Base-by-base conservation (phyloP, 129 eudicot species). In the Tanacetum coccineum region DNA sequence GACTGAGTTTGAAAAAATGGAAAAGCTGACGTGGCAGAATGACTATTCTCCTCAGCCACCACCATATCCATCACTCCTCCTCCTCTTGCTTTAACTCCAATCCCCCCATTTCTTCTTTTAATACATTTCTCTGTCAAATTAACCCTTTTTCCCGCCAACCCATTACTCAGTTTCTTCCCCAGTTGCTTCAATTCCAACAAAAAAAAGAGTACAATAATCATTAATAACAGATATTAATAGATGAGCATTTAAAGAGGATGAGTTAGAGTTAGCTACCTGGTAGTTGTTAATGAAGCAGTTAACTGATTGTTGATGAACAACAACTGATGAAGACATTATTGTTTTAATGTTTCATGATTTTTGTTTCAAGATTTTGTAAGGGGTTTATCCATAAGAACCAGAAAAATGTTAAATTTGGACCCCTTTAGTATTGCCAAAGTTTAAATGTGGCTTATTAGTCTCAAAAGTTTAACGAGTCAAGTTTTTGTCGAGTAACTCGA, bases 311-410 rank as follows among this genome's bases (percentile, higher is more conserved):
- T 78, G 83, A 77, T 80, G 64, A 62, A 74, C 69, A 68, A 79
- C 21, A 6, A 82, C 75, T 45, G 87, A 79, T 36, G 87, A 76
- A 58, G 68, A 76, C 87, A 82, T 82, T 75, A 62, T 51, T 67
- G 0, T 20, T 48, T 14, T 36, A 36, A 32, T 46, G 21, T 49
- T 68, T 75, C 70, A 68, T n/a, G n/a, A n/a, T n/a, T n/a, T 22
- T 22, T 22, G 1, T 22, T 22, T 22, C 25, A 22, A 22, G 25
- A 2, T 22, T 22, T 22, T 22, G 1, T 22, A 22, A 22, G 25
- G 2, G 25, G 2, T n/a, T 22, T 2, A 2, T 22, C 25, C 25
- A 22, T 22, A 22, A 1, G 25, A 22, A 22, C 2, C 1, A 22
- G 25, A 2, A 22, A 22, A 22, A 22, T 22, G 25, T 22, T 22